Base-by-base conservation (phyloP, 164 flowering plant genomes). In the Macadamia integrifolia region DNA sequence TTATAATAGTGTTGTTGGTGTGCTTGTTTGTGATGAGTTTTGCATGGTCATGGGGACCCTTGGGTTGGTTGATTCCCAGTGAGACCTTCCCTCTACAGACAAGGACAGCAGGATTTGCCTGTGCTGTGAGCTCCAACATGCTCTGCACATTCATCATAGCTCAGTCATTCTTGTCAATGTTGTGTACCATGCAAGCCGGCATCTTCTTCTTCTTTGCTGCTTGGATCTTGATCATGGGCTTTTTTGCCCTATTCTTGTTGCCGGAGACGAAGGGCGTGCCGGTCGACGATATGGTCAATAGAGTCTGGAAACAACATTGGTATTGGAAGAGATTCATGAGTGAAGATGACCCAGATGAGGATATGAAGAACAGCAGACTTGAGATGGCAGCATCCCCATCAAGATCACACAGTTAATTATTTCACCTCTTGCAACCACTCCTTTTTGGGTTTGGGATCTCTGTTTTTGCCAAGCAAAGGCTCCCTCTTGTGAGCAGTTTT, bases 21-120 rank as follows among this genome's bases (percentile, higher is more conserved):
- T 86, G 87, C 49, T 1, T 75, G 0, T 86, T 48, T 32, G 87
- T 86, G 7, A 69, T 73, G 75, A 68, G 79, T 1, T 86, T 86
- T 61, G 88, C 90, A 0, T 86, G 86, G 90, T 86, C 90, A 30
- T 84, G 90, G 90, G 90, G 90, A 0, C 90, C 90, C n/a, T 71
- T 86, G 0, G 90, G 90, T 1, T 86, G 90, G 90, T 68, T 86
- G 66, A 83, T 87, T 30, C 91, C 91, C 0, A 85, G 87, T 57
- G 87, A 84, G 61, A 86, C 82, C 0, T 86, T 86, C 74, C 87
- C 86, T 1, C 58, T 87, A 11, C 86, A 85, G 76, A 80, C 83
- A 8, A 75, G 92, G 49, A 75, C 91, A 0, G 78, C 87, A 0
- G 94, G 94, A 0, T 85, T 79, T 18, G 82, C 89, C 18, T 77